Evolutionary conservation across 352 stramenopile species (phyloP), one percentile per base, ranked within the genome.

Genomic region (Phytophthora pluvialis): DNA sequence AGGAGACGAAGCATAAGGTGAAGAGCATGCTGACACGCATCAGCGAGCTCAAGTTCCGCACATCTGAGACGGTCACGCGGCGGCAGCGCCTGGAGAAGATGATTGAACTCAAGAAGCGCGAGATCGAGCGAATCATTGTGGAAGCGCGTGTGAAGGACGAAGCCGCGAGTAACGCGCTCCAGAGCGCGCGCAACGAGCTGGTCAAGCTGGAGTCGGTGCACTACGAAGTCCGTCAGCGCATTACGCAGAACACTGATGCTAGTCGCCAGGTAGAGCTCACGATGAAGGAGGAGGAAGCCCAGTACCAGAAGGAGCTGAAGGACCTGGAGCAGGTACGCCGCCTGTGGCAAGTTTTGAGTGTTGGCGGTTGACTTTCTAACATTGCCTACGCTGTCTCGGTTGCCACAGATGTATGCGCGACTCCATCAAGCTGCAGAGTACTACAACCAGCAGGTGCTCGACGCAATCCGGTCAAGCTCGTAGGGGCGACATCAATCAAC

Each of bases 31-130:
- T 67, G 12, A 64, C 75, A 16, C 70, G 88, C 29, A 87, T 94
- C 48, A 64, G 74, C 0, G 71, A 90, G 28, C 82, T 90, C 25
- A 38, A 72, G 7, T 63, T 68, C 31, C 74, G 82, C 47, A 78
- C 72, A 5, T 56, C 74, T 3, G 81, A 93, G 53, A 81, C 81
- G 10, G 60, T 82, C n/a, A 84, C 77, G 28, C 79, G 89, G 33
- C 79, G 85, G 38, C 81, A 94, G 71, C 83, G 87, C 1, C 48
- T 89, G 38, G 80, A 93, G 47, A 93, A 93, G 53, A 36, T 89
- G 3, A 48, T 86, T 15, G 77, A 88, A 46, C 82, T 91, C 39
- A 92, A 93, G 58, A 87, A 76, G 29, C 73, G 86, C 36, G 77
- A 91, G 48, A 73, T 94, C 29, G 72, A 85, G 36, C 77, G 73